Evolutionary conservation across 2,329 filamentous ascomycete species (phyloP), one percentile per base, ranked within the genome.

Genomic region (Trichoderma guizhouense): DNA sequence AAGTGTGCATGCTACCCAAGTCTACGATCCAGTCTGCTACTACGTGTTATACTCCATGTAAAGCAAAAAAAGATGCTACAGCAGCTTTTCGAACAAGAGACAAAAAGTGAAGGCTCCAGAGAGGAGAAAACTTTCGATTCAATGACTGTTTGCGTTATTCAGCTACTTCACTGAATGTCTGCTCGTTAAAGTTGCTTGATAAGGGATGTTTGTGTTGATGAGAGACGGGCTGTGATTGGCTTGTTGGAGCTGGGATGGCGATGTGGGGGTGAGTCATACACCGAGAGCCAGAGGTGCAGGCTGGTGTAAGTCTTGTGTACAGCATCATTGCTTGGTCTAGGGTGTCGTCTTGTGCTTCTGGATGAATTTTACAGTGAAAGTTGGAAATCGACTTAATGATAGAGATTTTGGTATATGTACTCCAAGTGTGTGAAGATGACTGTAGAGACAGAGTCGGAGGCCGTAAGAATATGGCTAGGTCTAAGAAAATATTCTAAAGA

Each of bases 361-460:
- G 39, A 1, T n/a, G 7, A 9, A n/a, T n/a, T 43, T 18, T 9
- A n/a, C 39, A n/a, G 15, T n/a, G 39, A n/a, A 43, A 18, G 5
- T n/a, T 5, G 39, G 7, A 0, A 1, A 43, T 43, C 4, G 3
- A 3, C 0, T 7, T n/a, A 3, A n/a, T 43, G 1, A 9, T 43
- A 9, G 39, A 43, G 18, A 9, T n/a, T 43, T n/a, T 1, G 7
- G 15, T 8, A 8, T 43, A 0, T 43, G 0, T 9, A n/a, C 15
- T 43, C 39, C 1, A 5, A 9, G 39, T 43, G 9, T 43, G 15
- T 43, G 39, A n/a, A 43, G 4, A 18, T n/a, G 18, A 9, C n/a
- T 9, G 3, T 43, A 43, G 39, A n/a, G 39, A 43, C 0, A 43
- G 39, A n/a, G 7, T n/a, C 39, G 3, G 15, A 43, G 15, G 39